Base-by-base conservation (phyloP, 2,329 filamentous ascomycete genomes). In the Aspergillus melleus region DNA sequence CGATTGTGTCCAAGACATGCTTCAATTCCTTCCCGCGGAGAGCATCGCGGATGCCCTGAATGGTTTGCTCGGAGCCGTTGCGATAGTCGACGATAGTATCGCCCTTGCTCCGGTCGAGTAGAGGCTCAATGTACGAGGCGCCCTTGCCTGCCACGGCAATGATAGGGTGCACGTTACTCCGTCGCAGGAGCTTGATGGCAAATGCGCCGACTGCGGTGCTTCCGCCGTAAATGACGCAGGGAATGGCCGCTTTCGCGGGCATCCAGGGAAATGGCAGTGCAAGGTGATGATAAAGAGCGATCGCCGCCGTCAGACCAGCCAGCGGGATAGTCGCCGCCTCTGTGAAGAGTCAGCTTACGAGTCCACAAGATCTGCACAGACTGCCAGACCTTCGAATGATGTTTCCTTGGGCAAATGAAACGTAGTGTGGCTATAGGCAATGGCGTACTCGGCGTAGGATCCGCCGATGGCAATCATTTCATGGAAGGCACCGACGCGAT, bases 1-100 rank as follows among this genome's bases (percentile, higher is more conserved):
- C 51, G 14, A 63, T 55, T 2, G 62, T 59, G 42, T 62, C 63
- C 5, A 65, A 54, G 4, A 54, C 57, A 44, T 67, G 57, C 3
- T 53, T 47, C 1, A 59, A 22, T 2, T 52, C 32, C 10, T 51
- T 30, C 12, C 39, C 19, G 4, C 46, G 42, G 3, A 52, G 36
- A 24, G 49, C 46, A 6, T 49, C 26, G 8, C 49, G 46, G 49
- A 78, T 72, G 14, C 81, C 74, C 2, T 79, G 79, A 14, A 86
- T 75, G 6, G 87, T 76, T 2, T 79, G 78, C 0, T 83, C 82
- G 56, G 84, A 78, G 10, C 86, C 86, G 0, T 77, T 69, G 26
- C 86, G 83, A 71, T 89, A 88, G 74, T 89, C 86, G 59, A 89
- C 70, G 22, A 88, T 74, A 0, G 76, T 73, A 66, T 88, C 86